Conservation (phyloP, 129 eudicot genomes). For the Glebionis coronaria region DNA sequence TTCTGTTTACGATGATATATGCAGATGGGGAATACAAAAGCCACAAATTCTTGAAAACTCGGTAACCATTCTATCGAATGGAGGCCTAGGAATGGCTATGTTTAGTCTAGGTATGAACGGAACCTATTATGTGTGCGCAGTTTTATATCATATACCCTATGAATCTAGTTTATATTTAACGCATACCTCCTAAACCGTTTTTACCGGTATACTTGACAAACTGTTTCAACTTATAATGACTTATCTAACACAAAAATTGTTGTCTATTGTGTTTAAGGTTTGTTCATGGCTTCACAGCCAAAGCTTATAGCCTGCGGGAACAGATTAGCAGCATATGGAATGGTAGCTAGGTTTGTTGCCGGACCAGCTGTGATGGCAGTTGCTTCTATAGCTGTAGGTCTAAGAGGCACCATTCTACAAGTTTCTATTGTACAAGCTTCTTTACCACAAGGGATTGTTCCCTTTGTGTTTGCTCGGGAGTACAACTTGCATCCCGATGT, state of each 20-base stretch:
- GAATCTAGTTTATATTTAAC: too few relatives aligned
- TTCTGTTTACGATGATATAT: conserved; percentile 5
- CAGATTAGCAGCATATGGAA: too few relatives aligned
- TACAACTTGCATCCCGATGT: conserved; percentile 47
- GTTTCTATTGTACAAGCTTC: conserved; percentile 60
- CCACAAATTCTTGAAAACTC: conserved; percentile 59
- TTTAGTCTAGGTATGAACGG: neutral
- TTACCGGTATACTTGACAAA: too few relatives aligned
- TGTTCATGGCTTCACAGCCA: conserved; percentile 28
- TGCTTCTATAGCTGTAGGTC: conserved; percentile 29
- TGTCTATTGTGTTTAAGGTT: conserved; percentile 27
- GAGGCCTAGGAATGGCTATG: too few relatives aligned
- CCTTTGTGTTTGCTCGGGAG: conserved; percentile 55
- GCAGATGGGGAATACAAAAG: conserved; percentile 51
- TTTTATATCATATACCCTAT: too few relatives aligned
- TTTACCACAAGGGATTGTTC: conserved; percentile 55
- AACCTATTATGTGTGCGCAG: too few relatives aligned
- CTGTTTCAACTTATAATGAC: too few relatives aligned
- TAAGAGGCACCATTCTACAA: conserved; percentile 45
- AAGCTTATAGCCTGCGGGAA: too few relatives aligned
- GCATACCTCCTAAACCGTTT: too few relatives aligned
- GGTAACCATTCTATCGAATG: conserved; percentile 51
- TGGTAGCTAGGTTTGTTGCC: too few relatives aligned
- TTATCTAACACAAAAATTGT: neutral
- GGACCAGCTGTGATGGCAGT: too few relatives aligned